Evolutionary conservation across 176 grass and related monocot species (phyloP).

Genomic region (Hordeum vulgare): MorexV3_pseudomolecules_assembly NC_058524.1:204610260-204610759

Average conservation of each 20-base stretch:
- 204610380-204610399: neutral
- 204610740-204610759: neutral
- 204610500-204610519: neutral
- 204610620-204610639: conserved; percentile 30
- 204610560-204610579: conserved; percentile 4
- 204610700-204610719: neutral
- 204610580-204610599: neutral
- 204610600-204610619: neutral
- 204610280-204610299: neutral
- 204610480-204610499: conserved; percentile 5
- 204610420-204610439: neutral
- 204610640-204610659: neutral
- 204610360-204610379: neutral
- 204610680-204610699: neutral
- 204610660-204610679: neutral
- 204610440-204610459: neutral
- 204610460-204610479: neutral
- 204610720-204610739: neutral
- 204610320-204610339: neutral
- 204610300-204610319: neutral
- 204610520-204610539: neutral
- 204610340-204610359: too few species aligned
- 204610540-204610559: conserved; percentile 9
- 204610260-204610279: conserved; percentile 17
- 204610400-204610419: neutral